phyloP scores from a whole-genome alignment of 2,329 filamentous ascomycete species.

The Penicillium italicum region DNA sequence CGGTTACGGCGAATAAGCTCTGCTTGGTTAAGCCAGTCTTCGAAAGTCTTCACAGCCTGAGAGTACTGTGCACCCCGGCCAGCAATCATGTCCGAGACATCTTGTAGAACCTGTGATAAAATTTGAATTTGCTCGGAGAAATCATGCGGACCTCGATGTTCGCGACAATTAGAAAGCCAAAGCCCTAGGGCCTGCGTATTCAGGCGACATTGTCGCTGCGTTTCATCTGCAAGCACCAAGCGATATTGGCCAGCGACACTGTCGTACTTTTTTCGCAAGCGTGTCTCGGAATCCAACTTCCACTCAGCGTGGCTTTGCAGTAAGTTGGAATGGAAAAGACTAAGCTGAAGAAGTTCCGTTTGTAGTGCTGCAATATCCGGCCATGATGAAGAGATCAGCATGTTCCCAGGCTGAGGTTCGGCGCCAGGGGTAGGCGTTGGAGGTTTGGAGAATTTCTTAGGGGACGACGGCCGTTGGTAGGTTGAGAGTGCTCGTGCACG shows the following conservation, averaged over 20 bases:
- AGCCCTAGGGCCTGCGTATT: slow-evolving; percentile 36
- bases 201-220: slow-evolving; percentile 29
- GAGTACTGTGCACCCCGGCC: slow-evolving; percentile 31
- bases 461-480: slow-evolving; percentile 39
- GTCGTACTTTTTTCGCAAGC: slow-evolving; percentile 35
- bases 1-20: slow-evolving; percentile 25
- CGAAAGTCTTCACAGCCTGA: slow-evolving; percentile 31
- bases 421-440: slow-evolving; percentile 18
- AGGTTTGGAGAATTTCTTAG: slow-evolving; percentile 35
- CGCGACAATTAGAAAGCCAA: slow-evolving; percentile 34
- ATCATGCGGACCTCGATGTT: slow-evolving; percentile 26
- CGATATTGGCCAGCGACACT: slow-evolving; percentile 36
- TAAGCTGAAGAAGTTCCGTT: slow-evolving; percentile 45
- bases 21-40: slow-evolving; percentile 35
- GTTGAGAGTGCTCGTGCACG: slow-evolving; percentile 34
- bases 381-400: slow-evolving; percentile 29
- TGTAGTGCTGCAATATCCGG: slow-evolving; percentile 38
- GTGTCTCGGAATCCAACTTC: slow-evolving; percentile 29
- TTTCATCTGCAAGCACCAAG: slow-evolving; percentile 31
- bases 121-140: slow-evolving; percentile 39
- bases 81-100: slow-evolving; percentile 33
- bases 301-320: slow-evolving; percentile 30
- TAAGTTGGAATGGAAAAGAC: slow-evolving; percentile 36
- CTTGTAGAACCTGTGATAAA: slow-evolving; percentile 40
- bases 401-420: slow-evolving; percentile 14